These are phyloP conservation scores for Backusella westeae DNA, from an alignment of 192 early-diverging fungal species.

Conservation along the genomic window DNA sequence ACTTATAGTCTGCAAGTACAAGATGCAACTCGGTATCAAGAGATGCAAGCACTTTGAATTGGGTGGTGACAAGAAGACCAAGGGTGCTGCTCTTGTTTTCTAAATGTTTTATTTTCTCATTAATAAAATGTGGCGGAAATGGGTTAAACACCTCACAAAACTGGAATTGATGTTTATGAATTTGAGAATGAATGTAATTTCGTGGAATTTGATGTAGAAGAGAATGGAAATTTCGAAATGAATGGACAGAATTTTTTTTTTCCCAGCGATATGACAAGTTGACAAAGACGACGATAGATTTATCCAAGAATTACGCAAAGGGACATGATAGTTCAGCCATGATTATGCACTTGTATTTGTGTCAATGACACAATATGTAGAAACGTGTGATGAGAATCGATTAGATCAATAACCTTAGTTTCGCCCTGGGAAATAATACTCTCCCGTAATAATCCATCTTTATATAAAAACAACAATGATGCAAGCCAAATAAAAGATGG, in stretches of 20 bases:
- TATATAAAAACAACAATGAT: background rate
- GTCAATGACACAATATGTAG: no score
- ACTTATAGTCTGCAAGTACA: conserved; percentile 86
- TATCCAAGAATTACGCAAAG: background rate
- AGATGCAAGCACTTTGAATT: conserved; percentile 99
- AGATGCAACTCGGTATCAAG: conserved; percentile 97
- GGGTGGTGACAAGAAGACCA: conserved; percentile 98
- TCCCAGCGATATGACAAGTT: no score
- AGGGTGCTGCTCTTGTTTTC: conserved; percentile 89
- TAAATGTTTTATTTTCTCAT: conserved; percentile 43
- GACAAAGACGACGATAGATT: no score
- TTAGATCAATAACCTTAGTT: no score
- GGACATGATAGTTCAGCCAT: background rate
- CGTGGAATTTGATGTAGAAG: background rate
- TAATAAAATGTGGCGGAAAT: background rate
- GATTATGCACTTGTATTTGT: no score
- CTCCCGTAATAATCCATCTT: no score
- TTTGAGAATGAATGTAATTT: no score
- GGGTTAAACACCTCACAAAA: background rate
- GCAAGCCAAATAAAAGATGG: background rate
- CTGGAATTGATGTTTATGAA: background rate
- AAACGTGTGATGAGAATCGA: no score
- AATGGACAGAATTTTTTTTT: no score
- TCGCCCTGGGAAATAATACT: no score
- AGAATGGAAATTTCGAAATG: background rate